Base-by-base conservation (phyloP, 805 yeast genomes). In the Kurtzmaniella cleridarum region DNA sequence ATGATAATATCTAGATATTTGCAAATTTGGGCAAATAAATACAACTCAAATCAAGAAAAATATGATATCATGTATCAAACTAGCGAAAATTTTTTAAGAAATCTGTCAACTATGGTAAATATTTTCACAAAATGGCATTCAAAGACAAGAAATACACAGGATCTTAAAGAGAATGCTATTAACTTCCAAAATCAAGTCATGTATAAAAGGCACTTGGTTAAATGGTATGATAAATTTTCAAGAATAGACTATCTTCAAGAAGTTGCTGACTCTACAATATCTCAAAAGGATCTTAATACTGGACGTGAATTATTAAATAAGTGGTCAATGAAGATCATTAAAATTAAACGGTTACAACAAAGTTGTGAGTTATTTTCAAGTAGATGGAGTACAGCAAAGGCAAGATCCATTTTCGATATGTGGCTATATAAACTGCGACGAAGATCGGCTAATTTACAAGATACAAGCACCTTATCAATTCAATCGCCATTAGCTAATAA, bases 271-370 rank as follows among this genome's bases (percentile, higher is more conserved):
- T 62, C 60, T 9, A 41, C 50, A 23, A 24, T 55, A 11, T 57
- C 55, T 36, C 56, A 58, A 24, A 50, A 45, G 28, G 69, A 65
- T 27, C 54, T 58, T 24, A 46, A 36, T 12, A 49, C 39, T 30
- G 52, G 51, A 14, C 50, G 56, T 13, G 65, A 57, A 24, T 38
- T 50, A 11, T 41, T 67, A 12, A 49, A 62, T 28, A 51, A 44
- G 14, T 67, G 73, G 73, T 52, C 62, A 5, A 60, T 64, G 59
- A 60, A 56, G 34, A 51, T 55, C 34, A 57, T 64, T 34, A 64
- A 59, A 41, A 50, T 59, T 11, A 44, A 52, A n/a, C 48, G 69
- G 15, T 61, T 64, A 39, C 54, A 61, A 34, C 66, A 62, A 35
- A 60, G 60, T 10, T 62, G 65, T 46, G 62, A 57, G 3, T 43